A percentile compares a stretch with the other conserved stretches of the same genome.
Evolutionary conservation across 2,329 filamentous ascomycete genomes (phyloP).

Genomic region (Phyllachora maydis): DNA sequence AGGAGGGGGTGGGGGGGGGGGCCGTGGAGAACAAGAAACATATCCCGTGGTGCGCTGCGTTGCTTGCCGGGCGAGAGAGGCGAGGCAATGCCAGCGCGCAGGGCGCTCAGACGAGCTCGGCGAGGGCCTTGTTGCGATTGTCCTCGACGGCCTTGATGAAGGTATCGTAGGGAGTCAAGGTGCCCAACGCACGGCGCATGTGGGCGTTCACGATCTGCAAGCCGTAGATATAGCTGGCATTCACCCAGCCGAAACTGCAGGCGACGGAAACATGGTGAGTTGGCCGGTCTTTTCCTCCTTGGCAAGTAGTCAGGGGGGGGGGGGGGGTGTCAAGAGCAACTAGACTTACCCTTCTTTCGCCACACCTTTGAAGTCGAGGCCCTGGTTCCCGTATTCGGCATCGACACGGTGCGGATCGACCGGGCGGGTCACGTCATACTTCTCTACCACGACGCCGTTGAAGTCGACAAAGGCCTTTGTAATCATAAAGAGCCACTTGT

Average conservation of each 20-base stretch:
- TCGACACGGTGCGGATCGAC: conserved; percentile 86
- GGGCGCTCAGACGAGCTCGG: conserved; percentile 18
- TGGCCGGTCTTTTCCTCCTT: background rate
- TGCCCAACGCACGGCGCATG: conserved; percentile 73
- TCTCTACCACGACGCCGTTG: conserved; percentile 95
- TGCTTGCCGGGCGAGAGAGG: no score
- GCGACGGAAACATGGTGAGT: no score
- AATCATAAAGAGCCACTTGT: conserved; percentile 97
- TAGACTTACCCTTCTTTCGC: conserved; percentile 80
- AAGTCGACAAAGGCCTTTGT: conserved; percentile 97
- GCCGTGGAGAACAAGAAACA: no score
- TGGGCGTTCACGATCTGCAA: conserved; percentile 75
- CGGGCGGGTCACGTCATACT: conserved; percentile 87
- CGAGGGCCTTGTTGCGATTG: conserved; percentile 30
- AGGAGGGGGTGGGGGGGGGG: no score
- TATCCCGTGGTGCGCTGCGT: no score
- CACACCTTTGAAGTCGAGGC: conserved; percentile 84
- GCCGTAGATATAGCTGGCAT: conserved; percentile 91
- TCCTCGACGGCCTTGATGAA: conserved; percentile 49
- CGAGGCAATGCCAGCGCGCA: no score
- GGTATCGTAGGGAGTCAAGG: conserved; percentile 69
- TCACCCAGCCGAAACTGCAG: conserved; percentile 88
- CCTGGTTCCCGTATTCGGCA: conserved; percentile 96
- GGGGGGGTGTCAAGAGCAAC: no score
- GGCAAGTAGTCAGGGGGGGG: background rate